Evolutionary conservation across 257 asterid genomes (phyloP).

Genomic region (Craterostigma plantagineum): DNA sequence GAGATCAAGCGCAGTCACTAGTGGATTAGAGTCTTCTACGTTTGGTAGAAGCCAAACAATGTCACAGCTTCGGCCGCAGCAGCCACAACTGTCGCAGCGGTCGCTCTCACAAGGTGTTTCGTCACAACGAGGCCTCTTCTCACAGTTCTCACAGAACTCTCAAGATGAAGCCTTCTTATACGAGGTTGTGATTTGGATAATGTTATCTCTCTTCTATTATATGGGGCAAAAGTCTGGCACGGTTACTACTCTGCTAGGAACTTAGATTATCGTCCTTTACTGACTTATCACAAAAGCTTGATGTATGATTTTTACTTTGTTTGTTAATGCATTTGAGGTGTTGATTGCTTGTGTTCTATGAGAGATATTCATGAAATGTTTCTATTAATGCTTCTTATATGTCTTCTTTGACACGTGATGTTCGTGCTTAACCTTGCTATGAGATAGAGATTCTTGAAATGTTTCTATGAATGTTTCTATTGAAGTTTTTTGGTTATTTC

Average conservation of each 20-base stretch:
- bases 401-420: too few species aligned
- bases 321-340: too few species aligned
- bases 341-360: too few species aligned
- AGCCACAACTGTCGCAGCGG: conserved; percentile 47
- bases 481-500: conserved; percentile 2
- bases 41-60: conserved; percentile 40
- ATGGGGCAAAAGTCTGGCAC: conserved; percentile 3
- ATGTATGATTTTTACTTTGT: too few species aligned
- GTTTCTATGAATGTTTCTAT: too few species aligned
- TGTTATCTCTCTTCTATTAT: conserved; percentile 1
- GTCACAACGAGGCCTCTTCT: conserved; percentile 67
- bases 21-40: conserved; percentile 39
- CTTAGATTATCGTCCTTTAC: background rate
- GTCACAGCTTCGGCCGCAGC: conserved; percentile 28
- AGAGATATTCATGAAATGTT: too few species aligned
- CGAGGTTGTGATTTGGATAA: conserved; percentile 27
- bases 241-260: conserved; percentile 2
- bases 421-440: background rate
- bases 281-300: too few species aligned
- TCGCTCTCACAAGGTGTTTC: conserved; percentile 73
- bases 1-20: conserved; percentile 28
- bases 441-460: too few species aligned
- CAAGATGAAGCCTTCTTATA: conserved; percentile 48
- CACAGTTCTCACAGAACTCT: conserved; percentile 77
- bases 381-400: too few species aligned